Percentiles rank a stretch among this genome's conserved stretches.
phyloP scores from a whole-genome alignment of 164 flowering plant species.

The Nelumbo lutea region DNA sequence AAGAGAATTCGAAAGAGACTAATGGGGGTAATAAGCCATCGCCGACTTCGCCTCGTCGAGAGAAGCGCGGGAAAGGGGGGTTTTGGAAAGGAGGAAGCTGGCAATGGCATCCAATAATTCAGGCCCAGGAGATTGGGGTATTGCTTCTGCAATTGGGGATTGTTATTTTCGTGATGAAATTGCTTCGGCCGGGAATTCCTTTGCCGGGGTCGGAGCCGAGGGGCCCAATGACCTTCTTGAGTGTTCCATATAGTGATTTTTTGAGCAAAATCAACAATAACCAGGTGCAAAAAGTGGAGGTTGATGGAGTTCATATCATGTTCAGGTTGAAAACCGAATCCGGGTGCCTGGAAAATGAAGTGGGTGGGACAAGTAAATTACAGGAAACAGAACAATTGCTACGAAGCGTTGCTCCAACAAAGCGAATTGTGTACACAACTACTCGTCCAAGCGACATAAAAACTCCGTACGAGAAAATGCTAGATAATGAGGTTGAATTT shows the following conservation, averaged over 20 bases:
- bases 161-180: constrained; percentile 71
- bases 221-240: constrained; percentile 49
- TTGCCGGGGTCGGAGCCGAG: constrained; percentile 79
- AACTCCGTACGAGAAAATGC: constrained; percentile 94
- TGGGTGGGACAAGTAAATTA: constrained; percentile 25
- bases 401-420: constrained; percentile 57
- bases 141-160: constrained; percentile 78
- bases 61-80: constrained; percentile 49
- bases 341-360: constrained; percentile 29
- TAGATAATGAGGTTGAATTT: constrained; percentile 89
- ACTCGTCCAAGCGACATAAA: constrained; percentile 86
- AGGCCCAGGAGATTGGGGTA: constrained; percentile 76
- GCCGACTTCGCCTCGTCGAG: constrained; percentile 29
- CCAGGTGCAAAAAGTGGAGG: constrained; percentile 86
- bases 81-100: constrained; percentile 57
- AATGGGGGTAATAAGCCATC: constrained; percentile 29
- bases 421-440: constrained; percentile 73
- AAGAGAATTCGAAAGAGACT: constrained; percentile 23
- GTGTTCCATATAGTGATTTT: constrained; percentile 93
- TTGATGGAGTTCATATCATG: constrained; percentile 91
- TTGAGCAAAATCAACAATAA: constrained; percentile 69
- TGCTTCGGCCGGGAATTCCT: constrained; percentile 73
- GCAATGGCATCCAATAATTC: constrained; percentile 81
- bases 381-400: constrained; percentile 68
- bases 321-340: constrained; percentile 61